A percentile compares a stretch with the other conserved stretches of the same genome.
phyloP scores from a whole-genome alignment of 2,329 filamentous ascomycete species.

The Xylariales sp. region DNA sequence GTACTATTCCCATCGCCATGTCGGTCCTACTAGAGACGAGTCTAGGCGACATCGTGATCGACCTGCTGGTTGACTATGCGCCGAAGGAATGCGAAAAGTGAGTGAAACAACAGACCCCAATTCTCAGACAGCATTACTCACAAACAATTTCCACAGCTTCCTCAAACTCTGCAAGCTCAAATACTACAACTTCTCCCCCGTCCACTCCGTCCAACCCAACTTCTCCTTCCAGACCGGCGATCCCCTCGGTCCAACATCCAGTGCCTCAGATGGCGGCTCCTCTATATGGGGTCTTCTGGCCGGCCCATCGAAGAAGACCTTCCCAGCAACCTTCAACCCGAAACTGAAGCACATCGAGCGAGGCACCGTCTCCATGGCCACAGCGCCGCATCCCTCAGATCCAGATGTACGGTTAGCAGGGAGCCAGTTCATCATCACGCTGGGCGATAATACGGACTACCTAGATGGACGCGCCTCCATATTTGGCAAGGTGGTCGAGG shows the following conservation, averaged over 20 bases:
- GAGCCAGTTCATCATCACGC: constrained; percentile 90
- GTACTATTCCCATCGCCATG: no score
- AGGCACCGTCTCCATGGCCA: constrained; percentile 98
- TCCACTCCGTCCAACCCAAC: constrained; percentile 88
- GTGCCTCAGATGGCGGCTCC: constrained; percentile 83
- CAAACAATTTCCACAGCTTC: constrained; percentile 59
- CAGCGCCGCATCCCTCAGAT: constrained; percentile 68
- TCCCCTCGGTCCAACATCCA: constrained; percentile 78
- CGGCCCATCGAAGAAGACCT: constrained; percentile 66
- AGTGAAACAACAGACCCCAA: constrained; percentile 32
- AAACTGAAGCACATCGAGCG: constrained; percentile 85
- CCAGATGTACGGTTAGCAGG: constrained; percentile 77
- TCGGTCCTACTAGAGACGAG: constrained; percentile 93
- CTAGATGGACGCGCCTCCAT: constrained; percentile 91
- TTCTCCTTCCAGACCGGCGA: constrained; percentile 97
- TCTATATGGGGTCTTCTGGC: constrained; percentile 87
- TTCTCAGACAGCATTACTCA: constrained; percentile 32
- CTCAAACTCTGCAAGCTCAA: constrained; percentile 98
- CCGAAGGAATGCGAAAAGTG: constrained; percentile 95
- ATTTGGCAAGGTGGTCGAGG: constrained; percentile 93
- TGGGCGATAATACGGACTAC: constrained; percentile 85
- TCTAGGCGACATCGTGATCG: constrained; percentile 88
- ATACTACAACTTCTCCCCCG: constrained; percentile 96
- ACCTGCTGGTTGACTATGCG: constrained; percentile 82
- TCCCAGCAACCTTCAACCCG: constrained; percentile 76